Evolutionary conservation across 2,329 filamentous ascomycete species (phyloP), one percentile per base, ranked within the genome.

Genomic region (Alternaria alternata): DNA sequence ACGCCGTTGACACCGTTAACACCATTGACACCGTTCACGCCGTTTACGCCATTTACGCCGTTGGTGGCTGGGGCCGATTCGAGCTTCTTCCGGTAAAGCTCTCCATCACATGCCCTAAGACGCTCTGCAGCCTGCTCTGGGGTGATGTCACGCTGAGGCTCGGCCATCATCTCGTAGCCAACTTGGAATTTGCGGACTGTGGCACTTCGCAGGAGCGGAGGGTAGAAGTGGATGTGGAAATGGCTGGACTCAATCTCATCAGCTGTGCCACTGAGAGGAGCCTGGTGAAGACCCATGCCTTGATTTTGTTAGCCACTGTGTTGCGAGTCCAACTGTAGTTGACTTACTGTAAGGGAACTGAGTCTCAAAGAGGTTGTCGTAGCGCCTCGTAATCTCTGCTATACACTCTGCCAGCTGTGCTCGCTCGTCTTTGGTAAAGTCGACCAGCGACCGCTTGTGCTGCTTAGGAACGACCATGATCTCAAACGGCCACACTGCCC

Each of bases 141-240:
- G 0, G 95, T 99, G 72, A 99, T 98, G 77, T 99, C 95, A 60
- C 95, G 87, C 80, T 99, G 95, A n/a, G 95, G 94, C 81, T 99
- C 95, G 2, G 92, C 95, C 87, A 99, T 88, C 81, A 99, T 86
- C 81, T 99, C 95, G 77, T 96, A 98, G 65, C 95, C 95, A 34
- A 99, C 95, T 53, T 98, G 80, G 81, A 98, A 99, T 82, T 99
- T 99, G 69, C 92, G 89, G 47, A 99, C 94, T 0, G 93, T 97
- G 3, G 95, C 94, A 47, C 93, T 97, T 57, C 95, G 89, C 65
- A 99, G 84, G 47, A 99, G 84, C 12, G 95, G 95, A 42, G 95
- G 95, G 78, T 97, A 98, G 80, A 99, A 99, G 81, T 99, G 95
- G 83, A 99, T 90, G 79, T 99, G 95, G 75, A 99, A 89, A 80